Evolutionary conservation across 2,329 filamentous ascomycete genomes (phyloP), one percentile per base, ranked within the genome.

Genomic region (Ascochyta lentis): DNA sequence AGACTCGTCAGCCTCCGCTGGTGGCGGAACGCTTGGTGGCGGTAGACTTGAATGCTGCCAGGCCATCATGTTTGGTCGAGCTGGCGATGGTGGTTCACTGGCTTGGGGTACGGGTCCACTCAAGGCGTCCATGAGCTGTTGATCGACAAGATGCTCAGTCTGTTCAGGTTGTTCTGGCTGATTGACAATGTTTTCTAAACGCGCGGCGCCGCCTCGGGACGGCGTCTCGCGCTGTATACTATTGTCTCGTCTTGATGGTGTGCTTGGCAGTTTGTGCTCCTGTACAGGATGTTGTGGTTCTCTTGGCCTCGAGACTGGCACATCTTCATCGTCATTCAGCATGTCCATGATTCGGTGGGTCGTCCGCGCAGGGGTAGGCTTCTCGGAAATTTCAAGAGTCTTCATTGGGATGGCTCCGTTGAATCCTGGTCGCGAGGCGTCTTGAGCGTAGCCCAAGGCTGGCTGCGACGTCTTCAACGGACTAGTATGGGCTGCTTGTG

Each of bases 341-440:
- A 76, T 68, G 27, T 76, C 74, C 65, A 70, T 75, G 39, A 76
- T 74, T 15, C 72, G 64, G 38, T 76, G 72, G 2, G 71, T 71
- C 2, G 70, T 71, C n/a, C 70, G 66, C 24, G 60, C 63, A 19
- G 69, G 69, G 5, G 58, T 59, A 15, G 64, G 64, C 16, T 64
- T 62, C 34, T 65, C 68, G 15, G 56, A 35, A 8, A 42, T 26
- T 34, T 65, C 59, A 13, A 48, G 26, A 6, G 63, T 59, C 37
- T 54, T 62, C 6, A 23, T 27, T 10, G 46, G 15, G 6, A 46
- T 39, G 8, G 46, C 34, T 16, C 53, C 61, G 29, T 64, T 63
- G 2, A 54, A 35, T 10, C 64, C 63, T 26, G 49, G 31, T n/a
- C 39, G 51, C 31, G 49, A 27, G 40, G 27, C 44, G 24, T 53